Evolutionary conservation across 2,329 filamentous ascomycete species (phyloP).

Genomic region (Pyrenophora teres): DNA sequence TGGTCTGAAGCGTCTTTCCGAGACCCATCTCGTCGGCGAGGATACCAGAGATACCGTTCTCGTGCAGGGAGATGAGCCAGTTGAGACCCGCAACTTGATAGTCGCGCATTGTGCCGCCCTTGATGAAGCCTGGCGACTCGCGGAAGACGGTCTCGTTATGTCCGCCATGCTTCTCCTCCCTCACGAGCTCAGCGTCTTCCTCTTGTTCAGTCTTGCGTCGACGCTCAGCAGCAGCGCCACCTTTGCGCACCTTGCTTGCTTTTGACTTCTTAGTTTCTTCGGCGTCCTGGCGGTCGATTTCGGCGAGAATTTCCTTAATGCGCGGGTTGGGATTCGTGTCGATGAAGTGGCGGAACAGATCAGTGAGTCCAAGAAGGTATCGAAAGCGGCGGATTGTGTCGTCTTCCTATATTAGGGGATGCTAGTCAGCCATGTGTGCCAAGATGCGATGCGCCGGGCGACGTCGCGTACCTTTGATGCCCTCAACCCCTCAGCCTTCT

Average conservation of each 20-base stretch:
- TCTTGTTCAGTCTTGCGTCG: constrained; percentile 93
- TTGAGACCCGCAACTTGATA: constrained; percentile 96
- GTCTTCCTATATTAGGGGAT: constrained; percentile 69
- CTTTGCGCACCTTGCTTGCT: constrained; percentile 77
- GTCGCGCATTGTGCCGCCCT: constrained; percentile 86
- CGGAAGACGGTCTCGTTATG: constrained; percentile 83
- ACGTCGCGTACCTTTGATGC: constrained; percentile 76
- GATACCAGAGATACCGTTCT: constrained; percentile 98
- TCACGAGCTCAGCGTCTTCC: constrained; percentile 85
- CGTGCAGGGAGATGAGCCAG: constrained; percentile 96
- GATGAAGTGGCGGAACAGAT: constrained; percentile 98
- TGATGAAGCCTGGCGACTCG: constrained; percentile 87
- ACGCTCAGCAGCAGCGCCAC: constrained; percentile 78
- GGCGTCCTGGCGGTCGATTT: constrained; percentile 92
- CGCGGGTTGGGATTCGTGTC: constrained; percentile 95
- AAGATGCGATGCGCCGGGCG: background rate
- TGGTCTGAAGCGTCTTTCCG: constrained; percentile 96
- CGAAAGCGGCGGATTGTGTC: constrained; percentile 93
- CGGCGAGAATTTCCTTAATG: constrained; percentile 88
- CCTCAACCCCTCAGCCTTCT: constrained; percentile 89
- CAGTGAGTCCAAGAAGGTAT: constrained; percentile 91
- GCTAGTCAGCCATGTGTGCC: constrained; percentile 13
- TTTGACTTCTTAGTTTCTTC: constrained; percentile 71
- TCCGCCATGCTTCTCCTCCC: constrained; percentile 87
- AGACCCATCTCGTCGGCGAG: constrained; percentile 98